A percentile compares a stretch with the other conserved stretches of the same genome.
phyloP scores from a whole-genome alignment of 768 basidiomycete species.

The Paxillus ammoniavirescens region DNA sequence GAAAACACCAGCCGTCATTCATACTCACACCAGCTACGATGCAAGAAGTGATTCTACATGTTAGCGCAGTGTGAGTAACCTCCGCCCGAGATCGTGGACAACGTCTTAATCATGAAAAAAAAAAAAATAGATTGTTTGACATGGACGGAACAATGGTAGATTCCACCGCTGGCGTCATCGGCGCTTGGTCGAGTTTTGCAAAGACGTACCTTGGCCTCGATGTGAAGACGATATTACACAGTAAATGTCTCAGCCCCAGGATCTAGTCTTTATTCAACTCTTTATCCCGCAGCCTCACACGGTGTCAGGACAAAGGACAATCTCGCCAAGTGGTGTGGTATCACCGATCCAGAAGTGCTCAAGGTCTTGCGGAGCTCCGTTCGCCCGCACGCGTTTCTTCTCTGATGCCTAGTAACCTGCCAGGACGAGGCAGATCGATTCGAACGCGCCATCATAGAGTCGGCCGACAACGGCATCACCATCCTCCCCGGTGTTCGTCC shows the following conservation, averaged over 20 bases:
- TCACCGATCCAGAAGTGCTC: slow-evolving; percentile 65
- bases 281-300: slow-evolving; percentile 55
- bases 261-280: neutral
- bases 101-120: neutral
- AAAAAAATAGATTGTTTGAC: slow-evolving; percentile 58
- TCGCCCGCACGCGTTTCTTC: neutral
- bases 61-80: slow-evolving; percentile 39
- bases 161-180: slow-evolving; percentile 78
- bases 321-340: slow-evolving; percentile 65
- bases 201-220: slow-evolving; percentile 66
- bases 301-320: slow-evolving; percentile 86
- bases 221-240: slow-evolving; percentile 57
- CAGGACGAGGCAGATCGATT: slow-evolving; percentile 76
- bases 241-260: slow-evolving; percentile 37
- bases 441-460: slow-evolving; percentile 73
- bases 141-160: slow-evolving; percentile 86
- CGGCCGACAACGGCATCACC: slow-evolving; percentile 60
- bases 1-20: neutral
- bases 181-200: slow-evolving; percentile 80
- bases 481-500: slow-evolving; percentile 68
- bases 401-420: slow-evolving; percentile 5
- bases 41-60: slow-evolving; percentile 35
- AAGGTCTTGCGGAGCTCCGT: slow-evolving; percentile 44
- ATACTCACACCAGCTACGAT: slow-evolving; percentile 19
- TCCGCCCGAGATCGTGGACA: neutral